Evolutionary conservation across 176 grass and related monocot genomes (phyloP), one percentile per base, ranked within the genome.

Genomic region (Oryza australiensis): DNA sequence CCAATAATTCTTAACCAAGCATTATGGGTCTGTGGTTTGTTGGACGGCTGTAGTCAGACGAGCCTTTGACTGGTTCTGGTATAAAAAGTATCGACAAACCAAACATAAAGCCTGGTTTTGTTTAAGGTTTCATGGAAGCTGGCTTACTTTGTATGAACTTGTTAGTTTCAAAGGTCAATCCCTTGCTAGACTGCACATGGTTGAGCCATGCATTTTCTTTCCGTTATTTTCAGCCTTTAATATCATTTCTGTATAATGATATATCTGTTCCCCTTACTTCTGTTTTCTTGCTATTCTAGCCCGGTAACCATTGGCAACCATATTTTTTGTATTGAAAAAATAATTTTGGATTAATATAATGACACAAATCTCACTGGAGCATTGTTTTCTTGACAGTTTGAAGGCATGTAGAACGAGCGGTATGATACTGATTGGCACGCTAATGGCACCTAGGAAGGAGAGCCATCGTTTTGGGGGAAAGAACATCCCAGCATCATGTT

Each of bases 381-480:
- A 38, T 34, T 15, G 41, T 75, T 0, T 78, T 86, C 16, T 30
- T 59, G 46, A 51, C 83, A 90, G 88, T 83, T 83, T 18, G 70
- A 90, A 0, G 74, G 68, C 68, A 68, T 82, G 68, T 83, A 79
- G 48, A 29, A 30, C 15, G 51, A 45, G 60, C 41, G 26, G 12
- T 53, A 27, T 40, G 38, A 42, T 72, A 37, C 12, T 72, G 78
- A 77, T 29, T 53, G 26, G 62, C 37, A 41, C 1, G 8, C 15
- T 1, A 69, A 15, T 46, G 9, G 7, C 26, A 28, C 42, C 15
- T 63, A 12, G 30, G 60, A 79, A 22, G 35, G 26, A 28, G 45
- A 33, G 2, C 67, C 14, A 3, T 43, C 57, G 77, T 66, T 41
- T 55, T n/a, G 9, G n/a, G 49, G 9, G 33, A 63, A 51, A 51